phyloP scores from a whole-genome alignment of 1,284 basidiomycete genomes.

The Schizophyllum amplum region DNA sequence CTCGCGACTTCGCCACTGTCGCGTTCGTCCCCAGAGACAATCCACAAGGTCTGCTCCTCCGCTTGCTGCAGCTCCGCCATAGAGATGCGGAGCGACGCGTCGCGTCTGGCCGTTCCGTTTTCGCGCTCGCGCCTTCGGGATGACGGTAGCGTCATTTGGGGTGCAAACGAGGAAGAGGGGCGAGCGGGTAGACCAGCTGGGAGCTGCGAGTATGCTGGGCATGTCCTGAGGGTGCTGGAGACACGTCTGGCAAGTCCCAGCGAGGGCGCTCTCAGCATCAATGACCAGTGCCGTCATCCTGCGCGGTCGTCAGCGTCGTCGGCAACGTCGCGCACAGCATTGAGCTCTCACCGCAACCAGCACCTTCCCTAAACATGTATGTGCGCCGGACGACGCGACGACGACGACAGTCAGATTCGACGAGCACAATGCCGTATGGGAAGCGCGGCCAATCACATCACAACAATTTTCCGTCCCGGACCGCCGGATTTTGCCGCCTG shows the following conservation, averaged over 20 bases:
- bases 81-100: neutral
- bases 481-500: neutral
- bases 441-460: neutral
- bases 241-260: constrained; percentile 43
- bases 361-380: neutral
- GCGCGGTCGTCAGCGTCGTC: constrained; percentile 1
- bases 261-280: constrained; percentile 77
- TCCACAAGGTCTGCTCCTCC: neutral
- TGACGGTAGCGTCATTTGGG: neutral
- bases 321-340: neutral
- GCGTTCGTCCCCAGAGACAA: neutral
- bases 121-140: neutral
- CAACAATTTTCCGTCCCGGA: neutral
- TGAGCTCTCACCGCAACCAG: neutral
- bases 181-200: neutral
- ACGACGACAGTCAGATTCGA: neutral
- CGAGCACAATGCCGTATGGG: neutral
- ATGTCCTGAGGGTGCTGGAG: constrained; percentile 23
- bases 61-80: neutral
- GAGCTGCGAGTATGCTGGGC: constrained; percentile 10
- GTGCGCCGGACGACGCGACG: neutral
- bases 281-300: constrained; percentile 70
- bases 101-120: neutral
- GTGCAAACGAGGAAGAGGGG: constrained; percentile 5
- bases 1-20: neutral